Base-by-base conservation (phyloP, 345 rosid species). In the Eucalyptus tenuipes region DNA sequence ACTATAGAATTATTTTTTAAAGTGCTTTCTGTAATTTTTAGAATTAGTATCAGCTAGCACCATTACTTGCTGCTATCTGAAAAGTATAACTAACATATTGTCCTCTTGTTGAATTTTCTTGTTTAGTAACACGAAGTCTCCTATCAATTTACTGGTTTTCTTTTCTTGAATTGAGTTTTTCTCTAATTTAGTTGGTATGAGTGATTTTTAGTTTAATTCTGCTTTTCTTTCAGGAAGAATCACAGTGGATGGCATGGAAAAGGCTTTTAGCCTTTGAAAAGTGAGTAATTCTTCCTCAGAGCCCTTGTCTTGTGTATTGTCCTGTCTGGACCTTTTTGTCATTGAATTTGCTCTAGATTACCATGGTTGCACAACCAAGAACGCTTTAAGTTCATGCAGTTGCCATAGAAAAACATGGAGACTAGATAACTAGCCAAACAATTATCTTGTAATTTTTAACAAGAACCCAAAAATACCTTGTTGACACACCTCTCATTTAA, bases 191-290 rank as follows among this genome's bases (percentile, higher is more conserved):
- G 84, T 57, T 81, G 45, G 29, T 50, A 45, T 47, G 22, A 52
- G 33, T 45, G 16, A 18, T 25, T 85, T 57, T 85, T 87, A 20
- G 84, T 50, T 90, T 44, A 80, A 89, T 53, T 88, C 10, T 64
- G 7, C 20, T 71, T 89, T 37, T 44, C 82, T 48, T 88, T 86
- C 95, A 96, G 99, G 99, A 97, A 91, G 99, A 97, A 91, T 88
- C 88, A 88, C 99, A 96, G 86, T 97, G 99, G 99, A 91, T 95
- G 92, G 97, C 97, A 66, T 97, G 99, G 99, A 96, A 96, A 93
- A 95, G 93, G 92, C 93, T 94, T 89, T 89, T 96, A 88, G 94
- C 95, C 86, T 97, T 96, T 93, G 99, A 97, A 90, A 97, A 93
- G 99, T 97, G 95, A 93, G 94, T 75, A 87, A 33, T 37, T 25